Percentiles rank a stretch among this genome's conserved stretches.
These are phyloP conservation scores for Gastrolobium bilobum DNA, from an alignment of 306 rosid genomes.

Conservation along the genomic window DNA sequence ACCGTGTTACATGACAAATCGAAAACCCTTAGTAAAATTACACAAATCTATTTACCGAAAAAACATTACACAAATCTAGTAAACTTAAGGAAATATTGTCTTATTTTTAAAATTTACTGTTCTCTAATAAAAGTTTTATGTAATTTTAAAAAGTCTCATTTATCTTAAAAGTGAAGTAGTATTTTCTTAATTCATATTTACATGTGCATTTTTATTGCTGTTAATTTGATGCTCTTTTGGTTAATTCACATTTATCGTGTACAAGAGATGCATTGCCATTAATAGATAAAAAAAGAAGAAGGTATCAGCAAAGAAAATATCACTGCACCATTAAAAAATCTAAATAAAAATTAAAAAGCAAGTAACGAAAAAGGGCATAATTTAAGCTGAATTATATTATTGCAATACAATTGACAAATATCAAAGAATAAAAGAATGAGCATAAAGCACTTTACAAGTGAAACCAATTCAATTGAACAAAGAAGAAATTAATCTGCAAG, in stretches of 20 bases:
- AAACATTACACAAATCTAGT: too few relatives aligned
- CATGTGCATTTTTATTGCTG: not conserved
- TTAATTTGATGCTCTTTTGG: not conserved
- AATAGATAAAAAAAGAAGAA: not conserved
- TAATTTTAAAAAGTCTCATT: too few relatives aligned
- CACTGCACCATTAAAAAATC: not conserved
- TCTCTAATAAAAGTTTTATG: too few relatives aligned
- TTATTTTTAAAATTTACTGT: too few relatives aligned
- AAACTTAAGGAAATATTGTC: too few relatives aligned
- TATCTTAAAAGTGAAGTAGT: too few relatives aligned
- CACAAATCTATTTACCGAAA: too few relatives aligned
- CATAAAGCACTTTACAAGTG: not conserved
- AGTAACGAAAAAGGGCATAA: not conserved
- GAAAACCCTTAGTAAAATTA: not conserved
- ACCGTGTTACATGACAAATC: too few relatives aligned
- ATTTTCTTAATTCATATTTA: too few relatives aligned
- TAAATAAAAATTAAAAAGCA: not conserved
- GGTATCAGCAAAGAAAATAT: not conserved
- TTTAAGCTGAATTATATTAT: not conserved
- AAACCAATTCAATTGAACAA: not conserved
- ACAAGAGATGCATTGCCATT: not conserved
- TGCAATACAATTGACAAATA: not conserved
- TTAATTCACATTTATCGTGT: not conserved
- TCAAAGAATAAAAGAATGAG: constrained; percentile 1
- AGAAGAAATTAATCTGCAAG: not conserved